Evolutionary conservation across 805 yeast species (phyloP).

Genomic region (Candida michaelii): DNA sequence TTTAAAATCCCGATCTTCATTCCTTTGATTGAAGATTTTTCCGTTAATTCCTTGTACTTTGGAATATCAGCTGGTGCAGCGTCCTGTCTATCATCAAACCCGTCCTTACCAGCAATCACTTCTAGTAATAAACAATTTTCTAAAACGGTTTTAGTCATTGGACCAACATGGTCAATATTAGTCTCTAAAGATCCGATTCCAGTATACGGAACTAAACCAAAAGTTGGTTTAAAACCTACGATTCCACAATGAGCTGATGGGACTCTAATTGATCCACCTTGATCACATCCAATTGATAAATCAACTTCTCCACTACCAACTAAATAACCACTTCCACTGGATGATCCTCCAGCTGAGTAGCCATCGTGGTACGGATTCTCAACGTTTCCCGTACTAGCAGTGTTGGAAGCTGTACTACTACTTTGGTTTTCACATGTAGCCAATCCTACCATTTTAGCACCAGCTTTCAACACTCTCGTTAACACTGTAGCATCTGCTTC

Average conservation of each 20-base stretch:
- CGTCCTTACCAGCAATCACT: conserved; percentile 18
- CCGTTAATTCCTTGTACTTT: conserved; percentile 11
- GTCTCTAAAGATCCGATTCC: conserved; percentile 17
- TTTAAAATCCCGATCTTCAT: conserved; percentile 18
- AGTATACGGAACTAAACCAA: conserved; percentile 18
- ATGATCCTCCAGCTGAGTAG: conserved; percentile 45
- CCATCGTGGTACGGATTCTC: conserved; percentile 17
- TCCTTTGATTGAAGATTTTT: conserved; percentile 13
- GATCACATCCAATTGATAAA: conserved; percentile 55
- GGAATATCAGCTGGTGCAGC: conserved; percentile 16
- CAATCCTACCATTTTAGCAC: conserved; percentile 15
- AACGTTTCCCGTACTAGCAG: conserved; percentile 18
- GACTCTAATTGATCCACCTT: conserved; percentile 51
- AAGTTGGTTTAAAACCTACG: conserved; percentile 46
- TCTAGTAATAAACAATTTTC: conserved; percentile 15
- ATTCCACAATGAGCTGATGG: conserved; percentile 46
- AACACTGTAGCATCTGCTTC: conserved; percentile 18
- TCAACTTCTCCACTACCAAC: conserved; percentile 47
- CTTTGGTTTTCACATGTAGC: conserved; percentile 19
- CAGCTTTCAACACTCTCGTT: conserved; percentile 14
- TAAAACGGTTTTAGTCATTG: conserved; percentile 17
- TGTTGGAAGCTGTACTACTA: conserved; percentile 17
- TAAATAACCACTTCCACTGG: conserved; percentile 55
- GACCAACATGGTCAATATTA: conserved; percentile 18
- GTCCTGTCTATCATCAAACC: conserved; percentile 17